Evolutionary conservation across 208 protist genomes (phyloP), one percentile per base, ranked within the genome.

Genomic region (Acanthamoeba sp.): DNA sequence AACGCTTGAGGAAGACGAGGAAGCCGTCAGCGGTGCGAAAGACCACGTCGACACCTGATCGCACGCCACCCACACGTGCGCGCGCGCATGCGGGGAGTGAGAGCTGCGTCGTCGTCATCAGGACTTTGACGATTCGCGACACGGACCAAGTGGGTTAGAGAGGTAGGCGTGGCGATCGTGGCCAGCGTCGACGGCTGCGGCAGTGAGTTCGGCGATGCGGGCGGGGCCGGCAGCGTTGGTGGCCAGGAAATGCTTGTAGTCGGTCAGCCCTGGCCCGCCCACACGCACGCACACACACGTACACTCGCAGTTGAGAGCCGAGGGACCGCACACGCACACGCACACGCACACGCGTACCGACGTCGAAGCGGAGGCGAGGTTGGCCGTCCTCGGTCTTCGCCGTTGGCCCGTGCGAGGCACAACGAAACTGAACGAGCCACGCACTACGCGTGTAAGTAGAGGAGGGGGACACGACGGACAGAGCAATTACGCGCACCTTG

Each of bases 241-340:
- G 10, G 73, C 73, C 10, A 82, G 36, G 42, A 29, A 82, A 20
- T 50, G 73, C 73, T 82, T 82, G 42, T 82, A 82, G 40, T 82
- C 73, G 38, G 73, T 82, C 4, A 82, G 73, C 12, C 73, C 69
- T 78, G 36, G 10, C 42, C 42, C 3, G 6, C 42, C 6, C 42
- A 48, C 42, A 48, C 42, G 42, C 42, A n/a, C 42, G 42, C 42
- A 48, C 42, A 48, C 42, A 14, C 59, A 66, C n/a, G 5, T 32
- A 16, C 59, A 34, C 59, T 12, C 16, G 12, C 55, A 62, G 55
- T 27, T 62, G 12, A 62, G 16, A 27, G 16, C 22, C 16, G 16
- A 62, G 12, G 16, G 27, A 66, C n/a, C 20, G 20, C 59, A 66
- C 59, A 48, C 20, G 18, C 20, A 14, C 20, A 66, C 27, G 18